Evolutionary conservation across 495 filamentous ascomycete genomes (phyloP), one percentile per base, ranked within the genome.

Genomic region (Platismatia glauca): DNA sequence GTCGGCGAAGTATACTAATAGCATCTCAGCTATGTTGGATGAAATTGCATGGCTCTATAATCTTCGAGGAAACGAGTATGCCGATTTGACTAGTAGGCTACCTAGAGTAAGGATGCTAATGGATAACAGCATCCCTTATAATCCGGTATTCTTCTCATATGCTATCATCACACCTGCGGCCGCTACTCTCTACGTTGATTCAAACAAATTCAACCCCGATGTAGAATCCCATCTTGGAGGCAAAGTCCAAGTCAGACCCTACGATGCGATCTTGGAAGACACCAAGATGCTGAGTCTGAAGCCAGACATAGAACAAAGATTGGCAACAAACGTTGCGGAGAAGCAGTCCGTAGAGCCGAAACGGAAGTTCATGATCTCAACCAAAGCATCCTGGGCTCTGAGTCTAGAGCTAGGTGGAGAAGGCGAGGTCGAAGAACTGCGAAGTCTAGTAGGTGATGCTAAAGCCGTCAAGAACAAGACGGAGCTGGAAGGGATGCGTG

Each of bases 1-100:
- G 11, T 5, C 48, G 22, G 16, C 13, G 3, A 31, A 22, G 12
- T 33, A 31, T 31, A 58, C 24, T 46, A 18, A 57, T 22, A 15
- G 53, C 22, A 9, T 58, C 15, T 31, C 62, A 85, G 82, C 83
- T 20, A 92, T 96, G 89, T 82, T 99, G 35, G 95, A 99, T 69
- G 95, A 99, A 70, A 87, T 97, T 69, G 95, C 95, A 37, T 99
- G 95, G 95, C 78, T 99, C 44, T 97, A 93, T 74, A 99, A 99
- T 75, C 75, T 99, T 50, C 85, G 95, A 72, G 95, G 95, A 71
- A 95, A 79, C 74, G 95, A 99, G 85, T 88, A 75, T 71, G 84
- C 68, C n/a, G 3, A 20, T 9, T 31, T 43, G n/a, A 63, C 15
- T 12, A 57, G 6, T 13, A 34, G 31, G 18, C 24, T 48, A 13